A percentile compares a stretch with the other conserved stretches of the same genome.
Evolutionary conservation across 169 alveolate species (phyloP).

Genomic region (Theileria equi): DNA sequence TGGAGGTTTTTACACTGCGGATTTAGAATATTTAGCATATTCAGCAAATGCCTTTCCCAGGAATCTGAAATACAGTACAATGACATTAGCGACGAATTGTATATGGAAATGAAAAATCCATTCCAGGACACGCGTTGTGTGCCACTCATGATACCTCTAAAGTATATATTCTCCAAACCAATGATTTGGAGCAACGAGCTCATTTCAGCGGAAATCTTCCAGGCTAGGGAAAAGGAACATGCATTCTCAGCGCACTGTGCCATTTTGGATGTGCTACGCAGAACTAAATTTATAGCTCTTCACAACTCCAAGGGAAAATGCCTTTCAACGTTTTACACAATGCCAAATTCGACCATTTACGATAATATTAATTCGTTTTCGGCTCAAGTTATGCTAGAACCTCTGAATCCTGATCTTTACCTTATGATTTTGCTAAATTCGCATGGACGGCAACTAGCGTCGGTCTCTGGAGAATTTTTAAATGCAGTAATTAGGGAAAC

Average conservation of each 20-base stretch:
- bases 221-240: background rate
- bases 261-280: conserved; percentile 27
- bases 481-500: conserved; percentile 1
- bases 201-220: no score
- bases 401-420: conserved; percentile 45
- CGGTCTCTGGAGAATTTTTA: conserved; percentile 17
- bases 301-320: conserved; percentile 48
- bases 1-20: conserved; percentile 52
- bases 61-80: no score
- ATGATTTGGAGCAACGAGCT: no score
- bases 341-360: conserved; percentile 39
- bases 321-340: conserved; percentile 22
- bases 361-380: conserved; percentile 30
- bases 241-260: background rate
- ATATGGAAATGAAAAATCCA: no score
- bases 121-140: no score
- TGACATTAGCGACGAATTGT: no score
- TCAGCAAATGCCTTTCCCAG: no score
- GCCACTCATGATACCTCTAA: conserved; percentile 44
- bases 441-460: conserved; percentile 19
- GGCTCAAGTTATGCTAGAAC: conserved; percentile 18
- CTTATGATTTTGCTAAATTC: conserved; percentile 38
- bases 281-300: conserved; percentile 22
- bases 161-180: conserved; percentile 11
- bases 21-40: no score